phyloP scores from a whole-genome alignment of 139 green algal genomes.

The Closterium sp. region DNA sequence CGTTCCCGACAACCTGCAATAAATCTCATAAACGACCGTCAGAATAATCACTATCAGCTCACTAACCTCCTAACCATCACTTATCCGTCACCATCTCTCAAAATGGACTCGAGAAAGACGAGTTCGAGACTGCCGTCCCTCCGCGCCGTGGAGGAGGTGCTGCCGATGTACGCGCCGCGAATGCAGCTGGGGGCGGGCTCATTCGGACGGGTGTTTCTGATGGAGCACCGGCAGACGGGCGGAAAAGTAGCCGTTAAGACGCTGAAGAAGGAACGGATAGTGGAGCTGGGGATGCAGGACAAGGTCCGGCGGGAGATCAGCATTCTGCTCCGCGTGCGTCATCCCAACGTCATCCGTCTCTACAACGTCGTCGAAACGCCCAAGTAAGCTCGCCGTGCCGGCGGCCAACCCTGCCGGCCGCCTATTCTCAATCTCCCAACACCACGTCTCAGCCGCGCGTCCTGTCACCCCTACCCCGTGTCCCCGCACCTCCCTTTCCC shows the following conservation, averaged over 20 bases:
- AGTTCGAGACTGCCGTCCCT: not conserved
- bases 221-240: slow-evolving; percentile 42
- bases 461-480: not conserved
- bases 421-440: not conserved
- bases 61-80: not conserved
- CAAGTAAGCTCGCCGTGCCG: slow-evolving; percentile 10
- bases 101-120: slow-evolving; percentile 3
- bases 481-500: not conserved
- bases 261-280: slow-evolving; percentile 48
- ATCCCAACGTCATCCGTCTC: slow-evolving; percentile 47
- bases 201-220: slow-evolving; percentile 43
- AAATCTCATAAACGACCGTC: not conserved
- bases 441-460: not conserved
- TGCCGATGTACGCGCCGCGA: slow-evolving; percentile 26
- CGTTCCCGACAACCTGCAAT: not conserved
- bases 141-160: slow-evolving; percentile 37
- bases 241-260: slow-evolving; percentile 34
- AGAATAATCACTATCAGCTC: not conserved
- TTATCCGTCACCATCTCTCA: not conserved
- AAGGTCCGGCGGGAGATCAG: slow-evolving; percentile 41
- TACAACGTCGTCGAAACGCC: slow-evolving; percentile 42
- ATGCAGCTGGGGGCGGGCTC: slow-evolving; percentile 32
- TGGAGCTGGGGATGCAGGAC: slow-evolving; percentile 39
- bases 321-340: slow-evolving; percentile 17
- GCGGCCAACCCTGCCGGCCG: too few species aligned